Percentiles rank a stretch among this genome's conserved stretches.
Evolutionary conservation across 23 red algal species (phyloP).

Genomic region (Agarophyton chilense): DNA sequence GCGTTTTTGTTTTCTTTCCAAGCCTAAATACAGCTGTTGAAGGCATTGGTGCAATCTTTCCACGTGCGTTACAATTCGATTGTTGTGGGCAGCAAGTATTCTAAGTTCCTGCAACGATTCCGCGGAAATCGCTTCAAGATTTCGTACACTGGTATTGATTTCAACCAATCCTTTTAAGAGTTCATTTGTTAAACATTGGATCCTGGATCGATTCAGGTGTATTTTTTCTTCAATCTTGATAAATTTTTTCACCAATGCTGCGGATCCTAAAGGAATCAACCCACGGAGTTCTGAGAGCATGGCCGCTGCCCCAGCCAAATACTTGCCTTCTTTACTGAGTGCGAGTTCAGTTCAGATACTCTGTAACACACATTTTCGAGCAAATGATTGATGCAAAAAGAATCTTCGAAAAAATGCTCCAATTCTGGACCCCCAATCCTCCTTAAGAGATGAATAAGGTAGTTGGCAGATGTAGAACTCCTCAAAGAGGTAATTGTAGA

Average conservation of each 20-base stretch:
- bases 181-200: neutral
- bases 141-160: neutral
- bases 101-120: neutral
- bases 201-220: neutral
- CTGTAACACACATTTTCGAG: neutral
- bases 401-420: neutral
- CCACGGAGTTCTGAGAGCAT: neutral
- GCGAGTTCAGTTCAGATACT: neutral
- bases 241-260: neutral
- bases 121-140: neutral
- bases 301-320: neutral
- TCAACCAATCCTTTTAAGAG: neutral
- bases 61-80: neutral
- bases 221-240: neutral
- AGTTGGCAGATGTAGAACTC: neutral
- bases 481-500: neutral
- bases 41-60: neutral
- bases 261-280: neutral
- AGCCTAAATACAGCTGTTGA: neutral
- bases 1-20: neutral
- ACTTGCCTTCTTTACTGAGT: neutral
- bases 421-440: neutral
- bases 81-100: neutral
- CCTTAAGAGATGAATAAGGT: neutral
- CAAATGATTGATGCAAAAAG: too few species aligned